A percentile compares a stretch with the other conserved stretches of the same genome.
Conservation (phyloP, 2,329 filamentous ascomycete genomes). For the Scedosporium aurantiacum region DNA sequence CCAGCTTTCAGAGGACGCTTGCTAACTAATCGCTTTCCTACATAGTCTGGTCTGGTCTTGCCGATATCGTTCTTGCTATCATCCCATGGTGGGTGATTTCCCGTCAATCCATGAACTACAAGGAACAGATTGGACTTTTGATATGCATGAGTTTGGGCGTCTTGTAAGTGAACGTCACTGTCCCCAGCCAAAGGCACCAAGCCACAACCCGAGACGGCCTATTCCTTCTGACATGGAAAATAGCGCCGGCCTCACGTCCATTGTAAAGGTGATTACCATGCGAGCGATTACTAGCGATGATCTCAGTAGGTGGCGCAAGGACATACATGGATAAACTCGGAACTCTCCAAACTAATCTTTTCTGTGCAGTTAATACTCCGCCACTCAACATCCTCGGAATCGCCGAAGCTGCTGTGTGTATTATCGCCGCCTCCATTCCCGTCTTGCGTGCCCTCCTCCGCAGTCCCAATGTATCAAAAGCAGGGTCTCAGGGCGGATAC, state of each 20-base stretch:
- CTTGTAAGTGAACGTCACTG: conserved; percentile 18
- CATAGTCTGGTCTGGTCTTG: conserved; percentile 21
- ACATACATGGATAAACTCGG: not conserved
- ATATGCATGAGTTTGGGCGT: conserved; percentile 32
- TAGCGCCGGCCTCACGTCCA: conserved; percentile 21
- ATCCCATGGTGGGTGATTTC: conserved; percentile 30
- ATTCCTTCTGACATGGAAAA: not conserved
- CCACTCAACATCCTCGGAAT: conserved; percentile 13
- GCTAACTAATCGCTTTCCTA: not conserved
- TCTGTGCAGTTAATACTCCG: conserved; percentile 10
- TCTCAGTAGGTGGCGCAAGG: not conserved
- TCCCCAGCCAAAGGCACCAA: not conserved
- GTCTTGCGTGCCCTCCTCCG: conserved; percentile 19
- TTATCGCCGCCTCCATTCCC: conserved; percentile 18
- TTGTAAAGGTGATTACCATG: conserved; percentile 20
- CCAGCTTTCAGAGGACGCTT: not conserved
- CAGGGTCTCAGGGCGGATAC: conserved; percentile 6
- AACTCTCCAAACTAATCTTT: conserved; percentile 3
- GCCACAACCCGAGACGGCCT: not conserved
- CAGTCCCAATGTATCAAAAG: conserved; percentile 7
- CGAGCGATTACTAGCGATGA: conserved; percentile 3
- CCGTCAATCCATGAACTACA: conserved; percentile 25
- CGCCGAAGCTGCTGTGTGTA: conserved; percentile 12
- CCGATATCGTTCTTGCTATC: conserved; percentile 28
- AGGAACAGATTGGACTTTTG: conserved; percentile 28